These are phyloP conservation scores for Rhododendron mucronatum DNA, from an alignment of 148 eudicot genomes.

Conservation along the genomic window DNA sequence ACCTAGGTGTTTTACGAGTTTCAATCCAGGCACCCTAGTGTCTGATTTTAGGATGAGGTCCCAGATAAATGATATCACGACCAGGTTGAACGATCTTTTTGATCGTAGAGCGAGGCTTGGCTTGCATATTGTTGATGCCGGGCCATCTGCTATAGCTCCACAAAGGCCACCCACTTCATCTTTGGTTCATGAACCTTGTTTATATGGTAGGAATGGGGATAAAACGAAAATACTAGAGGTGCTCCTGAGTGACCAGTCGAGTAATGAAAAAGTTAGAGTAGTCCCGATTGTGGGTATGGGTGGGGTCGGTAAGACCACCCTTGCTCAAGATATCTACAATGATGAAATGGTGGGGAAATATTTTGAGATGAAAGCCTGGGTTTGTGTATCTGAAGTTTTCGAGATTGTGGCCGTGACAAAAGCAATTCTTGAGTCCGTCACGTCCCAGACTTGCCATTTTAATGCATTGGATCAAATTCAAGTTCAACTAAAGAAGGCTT, in stretches of 20 bases:
- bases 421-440: conserved; percentile 12
- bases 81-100: neutral
- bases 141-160: neutral
- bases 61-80: neutral
- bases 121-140: neutral
- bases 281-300: conserved; percentile 19
- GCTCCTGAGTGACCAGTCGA: neutral
- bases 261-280: neutral
- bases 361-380: conserved; percentile 22
- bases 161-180: neutral
- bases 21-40: neutral
- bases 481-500: no score
- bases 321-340: conserved; percentile 20
- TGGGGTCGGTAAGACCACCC: conserved; percentile 32
- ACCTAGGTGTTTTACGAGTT: no score
- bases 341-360: conserved; percentile 1
- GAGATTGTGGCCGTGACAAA: conserved; percentile 18
- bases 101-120: neutral
- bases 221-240: conserved; percentile 5
- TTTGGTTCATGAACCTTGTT: neutral
- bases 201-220: neutral
- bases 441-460: neutral
- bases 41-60: neutral
- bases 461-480: neutral
- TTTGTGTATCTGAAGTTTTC: conserved; percentile 16